phyloP scores from a whole-genome alignment of 805 yeast species.

The Lipomyces starkeyi region DNA sequence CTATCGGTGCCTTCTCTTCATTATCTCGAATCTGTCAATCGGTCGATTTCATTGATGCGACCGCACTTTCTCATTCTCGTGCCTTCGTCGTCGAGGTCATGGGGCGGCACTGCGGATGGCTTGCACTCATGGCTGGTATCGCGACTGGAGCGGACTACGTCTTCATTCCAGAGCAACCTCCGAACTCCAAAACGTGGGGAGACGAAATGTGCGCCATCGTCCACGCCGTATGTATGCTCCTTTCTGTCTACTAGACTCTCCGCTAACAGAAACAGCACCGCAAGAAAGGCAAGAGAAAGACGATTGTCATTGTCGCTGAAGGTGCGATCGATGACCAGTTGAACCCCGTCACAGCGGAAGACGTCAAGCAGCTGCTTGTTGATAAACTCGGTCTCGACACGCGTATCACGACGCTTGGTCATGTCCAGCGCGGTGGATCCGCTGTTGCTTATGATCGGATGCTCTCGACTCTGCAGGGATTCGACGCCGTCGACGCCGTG shows the following conservation, averaged over 20 bases:
- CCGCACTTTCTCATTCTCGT: slow-evolving; percentile 95
- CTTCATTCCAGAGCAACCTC: slow-evolving; percentile 93
- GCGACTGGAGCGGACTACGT: slow-evolving; percentile 96
- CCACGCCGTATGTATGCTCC: slow-evolving; percentile 35
- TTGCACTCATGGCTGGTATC: slow-evolving; percentile 95
- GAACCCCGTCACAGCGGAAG: slow-evolving; percentile 77
- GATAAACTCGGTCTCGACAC: slow-evolving; percentile 85
- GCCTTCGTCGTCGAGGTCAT: slow-evolving; percentile 98
- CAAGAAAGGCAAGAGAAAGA: slow-evolving; percentile 85
- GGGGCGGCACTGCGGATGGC: slow-evolving; percentile 99
- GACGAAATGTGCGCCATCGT: slow-evolving; percentile 78
- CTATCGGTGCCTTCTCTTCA: slow-evolving; percentile 95
- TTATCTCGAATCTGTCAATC: slow-evolving; percentile 90
- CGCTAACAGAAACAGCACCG: slow-evolving; percentile 63
- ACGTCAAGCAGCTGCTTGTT: slow-evolving; percentile 81
- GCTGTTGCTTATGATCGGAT: slow-evolving; percentile 95
- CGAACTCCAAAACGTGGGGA: slow-evolving; percentile 74
- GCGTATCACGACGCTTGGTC: slow-evolving; percentile 93
- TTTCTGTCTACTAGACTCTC: background rate
- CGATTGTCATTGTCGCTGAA: slow-evolving; percentile 96
- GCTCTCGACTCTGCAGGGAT: slow-evolving; percentile 95
- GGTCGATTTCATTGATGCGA: slow-evolving; percentile 96
- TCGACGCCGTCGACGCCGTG: slow-evolving; percentile 94
- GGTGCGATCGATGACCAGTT: slow-evolving; percentile 90
- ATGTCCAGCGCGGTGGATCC: slow-evolving; percentile 98